A percentile compares a stretch with the other conserved stretches of the same genome.
These are phyloP conservation scores for Apostasia ramifera DNA, from an alignment of 106 monocot species.

Conservation along the genomic window DNA sequence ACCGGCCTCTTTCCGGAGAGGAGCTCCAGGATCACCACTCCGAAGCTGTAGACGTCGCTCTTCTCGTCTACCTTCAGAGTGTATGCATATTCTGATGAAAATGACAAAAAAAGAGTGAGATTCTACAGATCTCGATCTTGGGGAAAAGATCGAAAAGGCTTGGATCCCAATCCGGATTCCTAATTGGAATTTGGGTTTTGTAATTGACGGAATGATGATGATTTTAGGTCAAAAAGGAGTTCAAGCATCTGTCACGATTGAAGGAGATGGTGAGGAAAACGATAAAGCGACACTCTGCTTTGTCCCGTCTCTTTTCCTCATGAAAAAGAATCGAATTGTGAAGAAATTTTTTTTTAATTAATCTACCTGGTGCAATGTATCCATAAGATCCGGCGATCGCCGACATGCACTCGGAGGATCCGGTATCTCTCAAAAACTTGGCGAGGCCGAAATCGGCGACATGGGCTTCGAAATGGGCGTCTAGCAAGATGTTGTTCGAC, in stretches of 20 bases:
- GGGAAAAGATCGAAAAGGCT: conserved; percentile 21
- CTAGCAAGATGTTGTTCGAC: conserved; percentile 21
- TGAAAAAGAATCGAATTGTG: not conserved
- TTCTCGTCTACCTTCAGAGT: conserved; percentile 86
- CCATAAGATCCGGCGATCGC: conserved; percentile 61
- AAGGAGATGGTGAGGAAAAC: not conserved
- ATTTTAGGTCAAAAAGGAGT: conserved; percentile 34
- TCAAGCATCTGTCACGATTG: not conserved
- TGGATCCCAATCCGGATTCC: conserved; percentile 56
- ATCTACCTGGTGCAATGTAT: conserved; percentile 56
- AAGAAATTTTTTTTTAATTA: not conserved
- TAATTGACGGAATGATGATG: conserved; percentile 25
- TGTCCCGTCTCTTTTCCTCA: conserved; percentile 1
- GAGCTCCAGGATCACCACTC: conserved; percentile 71
- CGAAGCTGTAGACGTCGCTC: conserved; percentile 84
- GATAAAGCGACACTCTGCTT: not conserved
- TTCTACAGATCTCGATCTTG: conserved; percentile 4
- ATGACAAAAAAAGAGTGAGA: not conserved
- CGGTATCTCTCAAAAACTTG: conserved; percentile 52
- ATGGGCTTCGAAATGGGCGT: conserved; percentile 34
- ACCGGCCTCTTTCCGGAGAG: conserved; percentile 64
- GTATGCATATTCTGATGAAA: conserved; percentile 72
- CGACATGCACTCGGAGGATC: conserved; percentile 38
- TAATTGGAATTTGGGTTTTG: conserved; percentile 29
- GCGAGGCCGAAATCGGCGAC: conserved; percentile 56